phyloP scores from a whole-genome alignment of 805 yeast species.

The Candida mattraensis region DNA sequence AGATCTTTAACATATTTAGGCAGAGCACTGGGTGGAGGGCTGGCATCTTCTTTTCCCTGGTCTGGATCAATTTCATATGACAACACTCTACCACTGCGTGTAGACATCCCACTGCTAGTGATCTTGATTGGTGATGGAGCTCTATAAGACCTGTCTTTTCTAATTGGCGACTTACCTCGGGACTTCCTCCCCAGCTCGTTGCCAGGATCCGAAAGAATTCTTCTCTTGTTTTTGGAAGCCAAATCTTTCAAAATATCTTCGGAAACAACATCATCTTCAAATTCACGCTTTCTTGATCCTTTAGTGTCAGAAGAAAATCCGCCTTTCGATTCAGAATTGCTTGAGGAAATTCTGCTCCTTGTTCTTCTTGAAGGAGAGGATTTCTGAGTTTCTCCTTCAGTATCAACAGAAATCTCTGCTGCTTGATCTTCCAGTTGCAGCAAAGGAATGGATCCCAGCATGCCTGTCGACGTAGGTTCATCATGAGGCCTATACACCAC shows the following conservation, averaged over 20 bases:
- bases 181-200: slow-evolving; percentile 15
- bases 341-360: slow-evolving; percentile 12
- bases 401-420: slow-evolving; percentile 1
- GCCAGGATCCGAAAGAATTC: slow-evolving; percentile 10
- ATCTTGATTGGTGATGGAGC: slow-evolving; percentile 24
- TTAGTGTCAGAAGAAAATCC: slow-evolving; percentile 4
- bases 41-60: slow-evolving; percentile 10
- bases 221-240: slow-evolving; percentile 6
- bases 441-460: slow-evolving; percentile 6
- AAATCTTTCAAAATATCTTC: slow-evolving; percentile 2
- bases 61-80: slow-evolving; percentile 30
- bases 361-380: slow-evolving; percentile 19
- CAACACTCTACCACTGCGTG: slow-evolving; percentile 31
- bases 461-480: neutral
- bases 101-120: slow-evolving; percentile 27
- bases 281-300: neutral
- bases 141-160: slow-evolving; percentile 26
- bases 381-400: slow-evolving; percentile 4
- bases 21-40: slow-evolving; percentile 11
- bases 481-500: neutral
- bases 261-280: neutral
- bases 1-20: slow-evolving; percentile 26
- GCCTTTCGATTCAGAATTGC: slow-evolving; percentile 4
- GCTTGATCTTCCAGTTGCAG: too few relatives aligned
- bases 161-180: slow-evolving; percentile 28